Evolutionary conservation across 2,329 filamentous ascomycete species (phyloP), one percentile per base, ranked within the genome.

Genomic region (Ascochyta viciae-villosae): DNA sequence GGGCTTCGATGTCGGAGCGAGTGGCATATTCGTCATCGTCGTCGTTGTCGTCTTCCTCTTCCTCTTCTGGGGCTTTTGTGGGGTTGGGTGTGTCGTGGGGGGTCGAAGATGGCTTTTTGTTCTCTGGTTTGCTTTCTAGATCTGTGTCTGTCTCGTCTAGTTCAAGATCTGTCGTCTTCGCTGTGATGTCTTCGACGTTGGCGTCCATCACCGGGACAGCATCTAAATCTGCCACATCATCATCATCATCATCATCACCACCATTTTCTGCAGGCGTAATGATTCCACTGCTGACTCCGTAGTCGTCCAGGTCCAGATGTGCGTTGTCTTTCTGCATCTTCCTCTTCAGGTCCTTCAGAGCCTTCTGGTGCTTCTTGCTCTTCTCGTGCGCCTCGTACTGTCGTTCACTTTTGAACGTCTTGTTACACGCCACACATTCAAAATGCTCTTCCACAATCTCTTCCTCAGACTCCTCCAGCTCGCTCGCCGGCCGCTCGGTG

Each of bases 361-460:
- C 89, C 73, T 96, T 98, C 58, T 88, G 77, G 69, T 99, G 95
- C 77, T 98, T 99, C 75, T 96, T 99, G 81, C 94, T 98, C 78
- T 89, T 92, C 78, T 97, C 93, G 68, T 99, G 95, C 3, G 90
- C 89, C 68, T 96, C 88, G 60, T 90, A 92, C 71, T 98, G 94
- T 63, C 92, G 92, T 72, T 96, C 90, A 68, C 93, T 98, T 77
- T 97, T 90, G 75, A 94, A 95, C 1, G 71, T 82, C 73, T 89
- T 89, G 58, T 82, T 78, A 67, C 86, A 89, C 6, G 83, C 84
- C 31, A 88, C 83, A 62, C 86, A 89, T 63, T 88, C 85, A 57
- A 82, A 86, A 38, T 83, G 78, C 54, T 87, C 74, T 50, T 81
- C 77, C 55, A 78, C 79, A 16, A 74, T 70, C 48, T 80, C 77